A percentile compares a stretch with the other conserved stretches of the same genome.
Evolutionary conservation across 2,329 filamentous ascomycete genomes (phyloP).

Genomic region (Hypocrella siamensis): DNA sequence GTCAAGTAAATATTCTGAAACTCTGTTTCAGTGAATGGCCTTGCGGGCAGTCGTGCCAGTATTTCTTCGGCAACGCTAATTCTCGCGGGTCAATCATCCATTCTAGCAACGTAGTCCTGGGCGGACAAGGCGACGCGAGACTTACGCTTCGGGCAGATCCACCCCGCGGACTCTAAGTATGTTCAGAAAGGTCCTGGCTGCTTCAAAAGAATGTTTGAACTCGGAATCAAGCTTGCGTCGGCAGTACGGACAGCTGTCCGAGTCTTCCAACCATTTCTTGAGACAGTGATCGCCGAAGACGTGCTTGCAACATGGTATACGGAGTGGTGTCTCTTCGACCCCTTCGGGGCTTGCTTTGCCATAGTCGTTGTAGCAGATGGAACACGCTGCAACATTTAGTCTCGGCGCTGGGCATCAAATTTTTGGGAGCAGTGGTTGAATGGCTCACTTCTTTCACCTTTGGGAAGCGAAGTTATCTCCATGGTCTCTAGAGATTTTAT

Average conservation of each 20-base stretch:
- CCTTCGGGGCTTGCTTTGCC: constrained; percentile 41
- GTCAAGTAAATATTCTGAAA: constrained; percentile 6
- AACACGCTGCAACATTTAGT: constrained; percentile 27
- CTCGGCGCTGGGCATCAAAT: no score
- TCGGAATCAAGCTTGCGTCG: constrained; percentile 44
- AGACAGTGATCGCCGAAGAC: constrained; percentile 50
- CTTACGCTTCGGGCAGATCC: constrained; percentile 9
- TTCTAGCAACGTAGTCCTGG: not conserved
- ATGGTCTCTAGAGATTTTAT: constrained; percentile 31
- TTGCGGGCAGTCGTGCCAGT: constrained; percentile 6
- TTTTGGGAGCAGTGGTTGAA: no score
- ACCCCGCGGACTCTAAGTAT: constrained; percentile 14
- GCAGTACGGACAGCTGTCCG: constrained; percentile 49
- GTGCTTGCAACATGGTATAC: constrained; percentile 46
- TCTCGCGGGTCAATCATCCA: not conserved
- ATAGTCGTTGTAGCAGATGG: constrained; percentile 51
- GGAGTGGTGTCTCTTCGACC: constrained; percentile 37
- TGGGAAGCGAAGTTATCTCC: constrained; percentile 24
- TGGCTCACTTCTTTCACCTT: constrained; percentile 31
- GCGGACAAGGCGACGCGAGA: not conserved
- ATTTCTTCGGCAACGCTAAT: constrained; percentile 8
- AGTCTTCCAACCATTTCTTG: constrained; percentile 48
- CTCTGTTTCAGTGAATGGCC: constrained; percentile 5
- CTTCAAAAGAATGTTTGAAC: constrained; percentile 9
- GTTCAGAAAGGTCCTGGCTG: constrained; percentile 14